Conservation (phyloP, 2,329 filamentous ascomycete species). For the Trichoderma endophyticum region DNA sequence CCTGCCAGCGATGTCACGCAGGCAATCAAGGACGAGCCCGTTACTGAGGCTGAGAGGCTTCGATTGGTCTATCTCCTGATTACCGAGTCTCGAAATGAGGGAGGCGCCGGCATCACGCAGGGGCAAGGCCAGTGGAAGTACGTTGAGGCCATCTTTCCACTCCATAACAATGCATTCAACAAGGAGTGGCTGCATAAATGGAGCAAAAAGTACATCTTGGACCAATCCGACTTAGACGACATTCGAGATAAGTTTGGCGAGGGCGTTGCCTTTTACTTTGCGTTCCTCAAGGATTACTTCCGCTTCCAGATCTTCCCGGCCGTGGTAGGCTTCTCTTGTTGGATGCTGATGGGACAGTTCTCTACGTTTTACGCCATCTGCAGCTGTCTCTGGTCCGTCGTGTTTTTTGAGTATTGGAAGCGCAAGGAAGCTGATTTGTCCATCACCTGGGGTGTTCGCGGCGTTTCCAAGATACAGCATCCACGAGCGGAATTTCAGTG, state of each 20-base stretch:
- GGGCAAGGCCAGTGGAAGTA: constrained; percentile 67
- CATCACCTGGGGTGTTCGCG: constrained; percentile 83
- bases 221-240: constrained; percentile 63
- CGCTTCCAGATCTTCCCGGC: constrained; percentile 80
- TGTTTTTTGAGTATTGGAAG: constrained; percentile 96
- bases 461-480: constrained; percentile 76
- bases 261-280: constrained; percentile 91
- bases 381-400: constrained; percentile 79
- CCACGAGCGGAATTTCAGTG: constrained; percentile 75
- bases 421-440: constrained; percentile 84
- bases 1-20: constrained; percentile 70
- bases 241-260: constrained; percentile 78
- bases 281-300: constrained; percentile 89
- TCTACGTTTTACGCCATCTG: constrained; percentile 76
- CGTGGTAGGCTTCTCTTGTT: constrained; percentile 70
- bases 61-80: constrained; percentile 85
- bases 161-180: constrained; percentile 76
- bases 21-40: constrained; percentile 67
- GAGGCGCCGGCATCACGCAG: constrained; percentile 74
- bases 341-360: constrained; percentile 80
- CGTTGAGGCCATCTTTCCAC: constrained; percentile 70
- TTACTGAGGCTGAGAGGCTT: constrained; percentile 84
- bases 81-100: constrained; percentile 67
- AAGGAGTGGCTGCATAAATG: constrained; percentile 71
- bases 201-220: constrained; percentile 67